Evolutionary conservation across 768 basidiomycete genomes (phyloP).

Genomic region (Peribolospora kevripleyi): DNA sequence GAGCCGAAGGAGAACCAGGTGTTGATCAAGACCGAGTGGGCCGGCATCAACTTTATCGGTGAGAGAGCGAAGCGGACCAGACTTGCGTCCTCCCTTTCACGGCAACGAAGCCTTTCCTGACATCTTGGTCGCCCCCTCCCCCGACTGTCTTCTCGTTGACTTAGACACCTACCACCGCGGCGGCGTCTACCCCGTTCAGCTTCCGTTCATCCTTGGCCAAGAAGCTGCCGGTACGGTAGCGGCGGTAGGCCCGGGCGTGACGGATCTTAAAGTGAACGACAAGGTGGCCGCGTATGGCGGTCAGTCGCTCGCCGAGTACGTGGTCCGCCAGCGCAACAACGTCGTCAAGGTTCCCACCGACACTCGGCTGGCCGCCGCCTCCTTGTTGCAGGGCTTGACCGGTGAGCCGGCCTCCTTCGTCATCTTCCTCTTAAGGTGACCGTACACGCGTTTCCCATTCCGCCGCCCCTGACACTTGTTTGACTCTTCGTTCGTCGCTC

Average conservation of each 20-base stretch:
- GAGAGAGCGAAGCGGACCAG: background rate
- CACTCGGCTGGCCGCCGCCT: conserved; percentile 39
- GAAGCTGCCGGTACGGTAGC: conserved; percentile 59
- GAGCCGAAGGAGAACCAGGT: conserved; percentile 2
- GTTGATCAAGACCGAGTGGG: conserved; percentile 17
- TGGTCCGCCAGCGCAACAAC: background rate
- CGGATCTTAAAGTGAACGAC: conserved; percentile 40
- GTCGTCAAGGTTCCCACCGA: conserved; percentile 20
- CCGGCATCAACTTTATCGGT: conserved; percentile 49
- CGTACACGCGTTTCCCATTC: background rate
- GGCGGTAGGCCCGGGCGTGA: conserved; percentile 37
- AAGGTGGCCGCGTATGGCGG: conserved; percentile 29
- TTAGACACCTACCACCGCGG: conserved; percentile 49
- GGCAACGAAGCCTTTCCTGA: background rate
- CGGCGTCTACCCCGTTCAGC: conserved; percentile 25
- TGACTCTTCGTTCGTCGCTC: background rate
- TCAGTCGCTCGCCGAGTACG: conserved; percentile 3
- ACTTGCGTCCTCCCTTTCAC: background rate
- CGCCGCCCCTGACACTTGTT: background rate
- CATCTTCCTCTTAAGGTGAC: background rate
- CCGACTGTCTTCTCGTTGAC: background rate
- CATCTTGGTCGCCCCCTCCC: background rate
- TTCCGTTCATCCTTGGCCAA: conserved; percentile 27
- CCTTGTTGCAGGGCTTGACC: conserved; percentile 51
- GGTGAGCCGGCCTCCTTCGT: conserved; percentile 5